Conservation (phyloP, 495 filamentous ascomycete species). For the Aspergillus haitiensis region DNA sequence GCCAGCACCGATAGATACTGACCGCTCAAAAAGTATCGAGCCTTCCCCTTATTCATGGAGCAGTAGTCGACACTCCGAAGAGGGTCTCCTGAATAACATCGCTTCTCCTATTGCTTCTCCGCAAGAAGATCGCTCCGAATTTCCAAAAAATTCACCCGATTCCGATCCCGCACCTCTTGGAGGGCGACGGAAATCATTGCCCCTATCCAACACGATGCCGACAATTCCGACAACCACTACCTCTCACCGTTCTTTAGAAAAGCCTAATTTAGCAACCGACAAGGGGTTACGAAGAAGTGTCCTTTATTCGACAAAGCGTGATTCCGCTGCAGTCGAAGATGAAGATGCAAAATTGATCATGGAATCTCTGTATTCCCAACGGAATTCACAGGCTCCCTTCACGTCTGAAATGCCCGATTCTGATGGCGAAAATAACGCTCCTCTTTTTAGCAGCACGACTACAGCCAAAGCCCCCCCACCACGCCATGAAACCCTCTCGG, state of each 20-base stretch:
- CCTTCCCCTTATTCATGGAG: conserved; percentile 67
- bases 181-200: conserved; percentile 24
- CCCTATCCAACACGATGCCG: conserved; percentile 28
- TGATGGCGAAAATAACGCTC: conserved; percentile 43
- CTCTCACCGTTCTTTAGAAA: conserved; percentile 40
- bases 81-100: conserved; percentile 53
- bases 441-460: conserved; percentile 47
- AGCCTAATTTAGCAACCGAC: conserved; percentile 34
- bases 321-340: conserved; percentile 54
- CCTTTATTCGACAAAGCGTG: conserved; percentile 44
- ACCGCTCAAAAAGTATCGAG: conserved; percentile 55
- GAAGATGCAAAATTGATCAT: conserved; percentile 68
- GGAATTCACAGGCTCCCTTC: conserved; percentile 35
- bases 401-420: conserved; percentile 24
- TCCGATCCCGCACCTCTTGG: conserved; percentile 12
- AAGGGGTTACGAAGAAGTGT: conserved; percentile 50
- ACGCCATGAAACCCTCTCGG: conserved; percentile 20
- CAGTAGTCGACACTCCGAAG: conserved; percentile 65
- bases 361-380: conserved; percentile 49
- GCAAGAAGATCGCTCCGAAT: conserved; percentile 14
- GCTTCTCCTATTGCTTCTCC: conserved; percentile 21
- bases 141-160: background rate
- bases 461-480: conserved; percentile 14
- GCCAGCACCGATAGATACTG: conserved; percentile 59
- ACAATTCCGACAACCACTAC: conserved; percentile 34